Conservation (phyloP, 768 basidiomycete genomes). For the Lactifluus echinatus region DNA sequence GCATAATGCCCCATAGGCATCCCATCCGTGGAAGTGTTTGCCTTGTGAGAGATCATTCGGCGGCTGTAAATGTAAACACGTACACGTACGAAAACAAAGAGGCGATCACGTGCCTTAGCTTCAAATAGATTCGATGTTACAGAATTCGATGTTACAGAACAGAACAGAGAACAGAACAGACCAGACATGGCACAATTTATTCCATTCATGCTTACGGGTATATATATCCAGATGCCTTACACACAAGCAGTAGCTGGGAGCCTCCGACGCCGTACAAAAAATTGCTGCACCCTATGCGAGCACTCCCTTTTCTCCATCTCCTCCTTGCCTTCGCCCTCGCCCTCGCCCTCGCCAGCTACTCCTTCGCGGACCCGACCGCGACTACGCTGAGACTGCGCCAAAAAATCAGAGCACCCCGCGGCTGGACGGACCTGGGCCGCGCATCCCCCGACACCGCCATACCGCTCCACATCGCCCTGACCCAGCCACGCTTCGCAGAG, state of each 20-base stretch:
- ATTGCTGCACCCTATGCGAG: background rate
- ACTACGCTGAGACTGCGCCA: constrained; percentile 7
- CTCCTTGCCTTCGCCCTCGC: too few relatives aligned
- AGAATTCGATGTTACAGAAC: too few relatives aligned
- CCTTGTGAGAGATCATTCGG: too few relatives aligned
- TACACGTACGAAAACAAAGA: too few relatives aligned
- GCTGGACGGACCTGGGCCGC: constrained; percentile 38
- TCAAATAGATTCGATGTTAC: too few relatives aligned
- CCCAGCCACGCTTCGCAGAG: constrained; percentile 21
- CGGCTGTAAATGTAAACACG: too few relatives aligned
- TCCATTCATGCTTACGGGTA: too few relatives aligned
- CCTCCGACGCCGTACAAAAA: background rate
- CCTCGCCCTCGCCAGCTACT: background rate
- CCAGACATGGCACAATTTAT: too few relatives aligned
- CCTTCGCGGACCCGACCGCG: background rate
- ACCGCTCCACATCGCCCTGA: constrained; percentile 34
- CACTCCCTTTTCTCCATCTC: background rate
- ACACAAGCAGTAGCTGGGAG: background rate
- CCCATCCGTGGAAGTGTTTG: too few relatives aligned
- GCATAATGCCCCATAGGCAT: too few relatives aligned
- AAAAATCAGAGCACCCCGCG: constrained; percentile 30
- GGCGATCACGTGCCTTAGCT: too few relatives aligned
- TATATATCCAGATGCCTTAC: background rate
- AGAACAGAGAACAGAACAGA: too few relatives aligned
- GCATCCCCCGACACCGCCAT: constrained; percentile 40